Evolutionary conservation across 2,329 filamentous ascomycete genomes (phyloP).

Genomic region (Fusarium cyanostomum): DNA sequence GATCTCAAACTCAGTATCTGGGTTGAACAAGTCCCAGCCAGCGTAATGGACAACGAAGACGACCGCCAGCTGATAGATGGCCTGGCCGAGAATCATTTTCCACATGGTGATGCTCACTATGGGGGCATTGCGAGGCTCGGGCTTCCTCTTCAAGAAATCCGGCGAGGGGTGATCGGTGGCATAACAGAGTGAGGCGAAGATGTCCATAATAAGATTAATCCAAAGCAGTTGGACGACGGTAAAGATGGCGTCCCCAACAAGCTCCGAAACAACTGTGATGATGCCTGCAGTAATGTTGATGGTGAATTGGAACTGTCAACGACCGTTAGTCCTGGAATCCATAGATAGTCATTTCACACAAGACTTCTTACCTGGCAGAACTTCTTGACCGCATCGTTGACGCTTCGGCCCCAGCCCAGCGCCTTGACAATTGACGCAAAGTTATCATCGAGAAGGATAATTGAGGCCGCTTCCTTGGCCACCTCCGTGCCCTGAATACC

Average conservation of each 20-base stretch:
- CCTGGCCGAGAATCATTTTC: conserved; percentile 72
- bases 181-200: conserved; percentile 71
- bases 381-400: conserved; percentile 74
- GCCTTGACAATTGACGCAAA: conserved; percentile 73
- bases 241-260: conserved; percentile 67
- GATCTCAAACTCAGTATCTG: conserved; percentile 47
- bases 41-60: conserved; percentile 70
- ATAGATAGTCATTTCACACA: too few relatives aligned
- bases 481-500: conserved; percentile 73
- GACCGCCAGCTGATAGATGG: conserved; percentile 68
- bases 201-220: conserved; percentile 77
- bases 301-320: conserved; percentile 68
- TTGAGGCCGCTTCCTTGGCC: conserved; percentile 74
- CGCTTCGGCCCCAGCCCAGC: conserved; percentile 73
- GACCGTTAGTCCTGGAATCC: conserved; percentile 1
- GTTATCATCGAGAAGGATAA: conserved; percentile 74
- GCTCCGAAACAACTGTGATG: conserved; percentile 71
- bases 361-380: conserved; percentile 65
- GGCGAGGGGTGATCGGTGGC: conserved; percentile 70
- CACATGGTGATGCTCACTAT: conserved; percentile 74
- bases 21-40: conserved; percentile 66
- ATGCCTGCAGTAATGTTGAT: conserved; percentile 75
- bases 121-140: conserved; percentile 71
- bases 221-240: conserved; percentile 74
- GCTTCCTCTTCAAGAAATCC: conserved; percentile 63